phyloP scores from a whole-genome alignment of 2,329 filamentous ascomycete species.

The Monosporascus sp. region DNA sequence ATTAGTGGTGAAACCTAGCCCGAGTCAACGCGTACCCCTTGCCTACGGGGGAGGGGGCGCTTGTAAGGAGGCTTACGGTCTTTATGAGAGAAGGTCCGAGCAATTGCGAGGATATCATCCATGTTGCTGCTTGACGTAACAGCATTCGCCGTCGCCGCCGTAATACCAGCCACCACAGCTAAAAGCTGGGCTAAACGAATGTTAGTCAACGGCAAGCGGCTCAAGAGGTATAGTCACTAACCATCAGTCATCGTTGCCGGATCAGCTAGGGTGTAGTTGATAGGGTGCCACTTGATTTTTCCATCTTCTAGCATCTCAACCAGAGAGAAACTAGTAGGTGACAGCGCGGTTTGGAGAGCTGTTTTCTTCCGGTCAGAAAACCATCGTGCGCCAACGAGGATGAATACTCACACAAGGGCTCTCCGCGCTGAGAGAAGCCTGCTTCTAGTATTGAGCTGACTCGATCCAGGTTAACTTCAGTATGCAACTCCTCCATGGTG shows the following conservation, averaged over 20 bases:
- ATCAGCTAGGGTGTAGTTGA: conserved; percentile 45
- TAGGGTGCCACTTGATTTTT: conserved; percentile 51
- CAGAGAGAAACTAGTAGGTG: conserved; percentile 54
- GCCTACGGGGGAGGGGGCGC: too few species aligned
- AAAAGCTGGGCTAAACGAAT: conserved; percentile 42
- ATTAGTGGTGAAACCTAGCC: conserved; percentile 51
- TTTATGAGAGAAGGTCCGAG: conserved; percentile 42
- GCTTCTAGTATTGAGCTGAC: conserved; percentile 69
- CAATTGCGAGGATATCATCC: conserved; percentile 68
- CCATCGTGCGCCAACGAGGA: background rate
- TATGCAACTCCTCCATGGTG: conserved; percentile 63
- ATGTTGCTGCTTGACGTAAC: conserved; percentile 45
- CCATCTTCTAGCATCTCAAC: conserved; percentile 54
- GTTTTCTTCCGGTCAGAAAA: background rate
- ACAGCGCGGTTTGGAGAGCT: conserved; percentile 57
- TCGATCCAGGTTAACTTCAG: conserved; percentile 56
- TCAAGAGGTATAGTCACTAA: conserved; percentile 24
- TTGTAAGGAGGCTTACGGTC: conserved; percentile 22
- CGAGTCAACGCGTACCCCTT: background rate
- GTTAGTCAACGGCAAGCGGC: conserved; percentile 10
- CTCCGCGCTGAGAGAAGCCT: conserved; percentile 66
- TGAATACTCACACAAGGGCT: conserved; percentile 54
- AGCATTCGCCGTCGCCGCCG: conserved; percentile 43
- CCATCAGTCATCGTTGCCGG: conserved; percentile 45
- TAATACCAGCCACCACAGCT: conserved; percentile 57